Evolutionary conservation across 2,329 filamentous ascomycete species (phyloP).

Genomic region (Hypoxylon sp.): DNA sequence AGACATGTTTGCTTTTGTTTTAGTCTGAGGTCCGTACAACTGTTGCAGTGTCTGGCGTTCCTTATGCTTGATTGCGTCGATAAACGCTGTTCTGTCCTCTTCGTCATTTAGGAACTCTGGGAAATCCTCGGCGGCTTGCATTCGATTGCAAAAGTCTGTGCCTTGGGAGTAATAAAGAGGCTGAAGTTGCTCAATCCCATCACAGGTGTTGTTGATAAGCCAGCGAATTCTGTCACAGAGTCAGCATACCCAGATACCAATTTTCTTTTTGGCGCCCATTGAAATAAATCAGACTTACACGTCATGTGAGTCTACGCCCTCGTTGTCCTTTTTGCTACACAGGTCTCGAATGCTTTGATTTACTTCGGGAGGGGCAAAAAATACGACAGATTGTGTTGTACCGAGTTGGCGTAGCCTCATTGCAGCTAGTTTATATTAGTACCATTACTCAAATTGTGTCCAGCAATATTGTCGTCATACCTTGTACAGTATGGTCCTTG

Average conservation of each 20-base stretch:
- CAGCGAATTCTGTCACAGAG: conserved; percentile 62
- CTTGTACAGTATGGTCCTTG: conserved; percentile 74
- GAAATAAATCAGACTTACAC: conserved; percentile 55
- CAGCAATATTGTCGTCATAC: conserved; percentile 52
- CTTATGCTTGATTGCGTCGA: conserved; percentile 62
- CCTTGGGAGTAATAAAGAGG: conserved; percentile 73
- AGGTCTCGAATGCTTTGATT: conserved; percentile 72
- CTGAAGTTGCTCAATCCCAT: conserved; percentile 71
- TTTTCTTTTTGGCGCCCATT: not conserved
- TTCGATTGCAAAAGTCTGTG: conserved; percentile 70
- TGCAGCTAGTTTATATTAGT: conserved; percentile 63
- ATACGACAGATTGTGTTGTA: conserved; percentile 68
- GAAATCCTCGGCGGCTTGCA: conserved; percentile 63
- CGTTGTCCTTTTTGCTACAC: conserved; percentile 49
- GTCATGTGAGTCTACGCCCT: conserved; percentile 62
- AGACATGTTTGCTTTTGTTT: conserved; percentile 39
- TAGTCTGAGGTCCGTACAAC: conserved; percentile 64
- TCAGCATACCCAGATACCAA: not conserved
- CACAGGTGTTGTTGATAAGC: conserved; percentile 75
- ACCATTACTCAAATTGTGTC: not conserved
- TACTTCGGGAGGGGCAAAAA: conserved; percentile 68
- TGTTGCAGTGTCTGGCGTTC: conserved; percentile 72
- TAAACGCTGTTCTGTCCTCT: conserved; percentile 57
- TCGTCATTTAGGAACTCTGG: conserved; percentile 58
- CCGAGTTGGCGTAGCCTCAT: conserved; percentile 75